A percentile compares a stretch with the other conserved stretches of the same genome.
Conservation (phyloP, 257 asterid species). For the Cynanchum wilfordii region DNA sequence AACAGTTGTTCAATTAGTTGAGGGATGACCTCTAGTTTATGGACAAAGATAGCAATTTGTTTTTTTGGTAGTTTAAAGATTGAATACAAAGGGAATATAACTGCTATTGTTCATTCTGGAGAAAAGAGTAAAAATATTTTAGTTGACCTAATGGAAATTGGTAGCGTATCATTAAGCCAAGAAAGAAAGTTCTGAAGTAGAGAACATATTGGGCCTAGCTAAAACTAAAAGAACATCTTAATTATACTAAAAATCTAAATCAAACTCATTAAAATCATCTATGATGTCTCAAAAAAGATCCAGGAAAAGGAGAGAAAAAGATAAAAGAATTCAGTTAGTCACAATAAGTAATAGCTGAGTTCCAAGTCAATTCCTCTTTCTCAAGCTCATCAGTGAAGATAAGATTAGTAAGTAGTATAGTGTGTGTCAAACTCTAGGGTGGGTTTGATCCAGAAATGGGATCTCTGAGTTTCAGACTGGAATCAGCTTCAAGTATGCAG, state of each 20-base stretch:
- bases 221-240: background rate
- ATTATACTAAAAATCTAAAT: background rate
- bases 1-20: background rate
- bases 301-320: background rate
- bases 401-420: background rate
- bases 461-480: constrained; percentile 19
- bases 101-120: background rate
- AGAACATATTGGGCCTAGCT: background rate
- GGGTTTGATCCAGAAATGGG: background rate
- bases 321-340: background rate
- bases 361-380: background rate
- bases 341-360: background rate
- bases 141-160: background rate
- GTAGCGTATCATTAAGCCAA: background rate
- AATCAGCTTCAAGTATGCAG: constrained; percentile 30
- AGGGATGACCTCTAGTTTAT: too few relatives aligned
- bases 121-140: background rate
- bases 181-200: background rate
- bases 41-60: too few relatives aligned
- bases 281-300: constrained; percentile 4
- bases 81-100: too few relatives aligned
- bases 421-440: background rate
- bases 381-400: background rate
- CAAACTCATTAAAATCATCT: constrained; percentile 1
- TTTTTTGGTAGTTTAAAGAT: too few relatives aligned